Evolutionary conservation across 2,329 filamentous ascomycete genomes (phyloP).

Genomic region (Hypoxylon sp.): DNA sequence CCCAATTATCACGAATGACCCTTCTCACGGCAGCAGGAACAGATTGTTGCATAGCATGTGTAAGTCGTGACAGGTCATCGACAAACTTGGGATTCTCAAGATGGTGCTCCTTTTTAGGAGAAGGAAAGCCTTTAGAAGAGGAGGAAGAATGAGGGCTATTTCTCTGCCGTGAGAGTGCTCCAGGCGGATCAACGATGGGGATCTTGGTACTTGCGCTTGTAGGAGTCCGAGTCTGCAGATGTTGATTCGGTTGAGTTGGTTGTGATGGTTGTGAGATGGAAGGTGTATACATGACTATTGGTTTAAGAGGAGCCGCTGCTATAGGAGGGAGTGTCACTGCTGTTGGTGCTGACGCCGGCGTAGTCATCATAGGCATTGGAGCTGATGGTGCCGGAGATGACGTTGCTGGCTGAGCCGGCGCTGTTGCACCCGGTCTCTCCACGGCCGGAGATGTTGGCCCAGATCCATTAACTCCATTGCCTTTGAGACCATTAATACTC

Average conservation of each 20-base stretch:
- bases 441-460: slow-evolving; percentile 10
- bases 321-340: slow-evolving; percentile 16
- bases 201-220: slow-evolving; percentile 24
- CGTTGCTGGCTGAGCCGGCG: slow-evolving; percentile 17
- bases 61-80: slow-evolving; percentile 59
- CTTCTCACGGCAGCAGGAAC: slow-evolving; percentile 64
- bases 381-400: slow-evolving; percentile 8
- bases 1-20: slow-evolving; percentile 66
- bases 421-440: slow-evolving; percentile 13
- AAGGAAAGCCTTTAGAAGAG: slow-evolving; percentile 54
- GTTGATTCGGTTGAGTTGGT: slow-evolving; percentile 16
- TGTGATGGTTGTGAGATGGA: slow-evolving; percentile 14
- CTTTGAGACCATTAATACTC: slow-evolving; percentile 42
- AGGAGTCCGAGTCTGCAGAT: slow-evolving; percentile 19
- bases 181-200: slow-evolving; percentile 47
- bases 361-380: slow-evolving; percentile 4
- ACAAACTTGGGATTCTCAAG: slow-evolving; percentile 55
- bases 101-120: slow-evolving; percentile 54
- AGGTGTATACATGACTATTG: slow-evolving; percentile 22
- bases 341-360: slow-evolving; percentile 8
- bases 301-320: slow-evolving; percentile 24
- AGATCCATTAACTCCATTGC: slow-evolving; percentile 21
- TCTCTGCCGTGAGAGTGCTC: slow-evolving; percentile 18
- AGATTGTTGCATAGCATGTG: slow-evolving; percentile 59
- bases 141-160: slow-evolving; percentile 11